Percentiles rank a stretch among this genome's conserved stretches.
phyloP scores from a whole-genome alignment of 805 yeast species.

The Kockiozyma suomiensis region DNA sequence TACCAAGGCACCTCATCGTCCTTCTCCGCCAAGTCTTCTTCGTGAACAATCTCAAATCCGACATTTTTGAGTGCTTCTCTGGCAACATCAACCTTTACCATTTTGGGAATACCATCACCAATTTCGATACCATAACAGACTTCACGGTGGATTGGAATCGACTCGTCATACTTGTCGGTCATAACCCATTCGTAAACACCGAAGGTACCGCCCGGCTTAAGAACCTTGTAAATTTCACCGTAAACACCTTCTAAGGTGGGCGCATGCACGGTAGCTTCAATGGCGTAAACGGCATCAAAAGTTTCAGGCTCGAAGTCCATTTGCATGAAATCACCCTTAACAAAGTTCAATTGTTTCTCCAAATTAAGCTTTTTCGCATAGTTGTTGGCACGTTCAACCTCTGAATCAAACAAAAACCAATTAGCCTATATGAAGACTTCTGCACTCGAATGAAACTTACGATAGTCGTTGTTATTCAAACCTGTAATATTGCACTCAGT shows the following conservation, averaged over 20 bases:
- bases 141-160: slow-evolving; percentile 84
- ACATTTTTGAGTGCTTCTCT: slow-evolving; percentile 79
- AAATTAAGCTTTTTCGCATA: slow-evolving; percentile 70
- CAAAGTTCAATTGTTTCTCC: slow-evolving; percentile 75
- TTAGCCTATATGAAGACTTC: not conserved
- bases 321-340: slow-evolving; percentile 98
- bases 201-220: slow-evolving; percentile 96
- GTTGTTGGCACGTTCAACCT: slow-evolving; percentile 85
- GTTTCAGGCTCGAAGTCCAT: slow-evolving; percentile 91
- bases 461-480: slow-evolving; percentile 92
- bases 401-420: slow-evolving; percentile 42
- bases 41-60: slow-evolving; percentile 80
- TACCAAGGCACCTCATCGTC: slow-evolving; percentile 94
- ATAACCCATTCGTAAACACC: slow-evolving; percentile 99
- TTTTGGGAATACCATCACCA: slow-evolving; percentile 98
- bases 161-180: slow-evolving; percentile 91
- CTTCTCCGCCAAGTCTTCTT: slow-evolving; percentile 77
- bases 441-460: slow-evolving; percentile 8
- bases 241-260: slow-evolving; percentile 96
- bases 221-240: slow-evolving; percentile 87
- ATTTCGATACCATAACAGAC: slow-evolving; percentile 96
- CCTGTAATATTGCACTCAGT: slow-evolving; percentile 87
- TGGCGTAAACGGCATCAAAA: slow-evolving; percentile 96
- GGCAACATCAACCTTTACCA: slow-evolving; percentile 86
- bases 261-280: slow-evolving; percentile 98